A percentile compares a stretch with the other conserved stretches of the same genome.
phyloP scores from a whole-genome alignment of 73 alveolate genomes.

The Urostyla sp. region DNA sequence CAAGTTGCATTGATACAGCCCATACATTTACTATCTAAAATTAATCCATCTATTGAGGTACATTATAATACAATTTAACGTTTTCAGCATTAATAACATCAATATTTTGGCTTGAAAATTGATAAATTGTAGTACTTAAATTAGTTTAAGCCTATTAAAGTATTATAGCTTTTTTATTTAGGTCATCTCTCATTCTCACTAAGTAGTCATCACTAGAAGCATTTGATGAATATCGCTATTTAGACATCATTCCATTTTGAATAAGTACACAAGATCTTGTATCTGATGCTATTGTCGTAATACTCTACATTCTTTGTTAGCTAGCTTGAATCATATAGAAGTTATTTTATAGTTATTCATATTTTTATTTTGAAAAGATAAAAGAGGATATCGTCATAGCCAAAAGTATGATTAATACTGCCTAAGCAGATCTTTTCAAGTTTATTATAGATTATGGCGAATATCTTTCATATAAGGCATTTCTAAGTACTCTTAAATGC shows the following conservation, averaged over 20 bases:
- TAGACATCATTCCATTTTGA: constrained; percentile 24
- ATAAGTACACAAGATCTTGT: constrained; percentile 34
- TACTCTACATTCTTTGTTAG: constrained; percentile 14
- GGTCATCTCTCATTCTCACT: constrained; percentile 13
- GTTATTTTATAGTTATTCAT: constrained; percentile 36
- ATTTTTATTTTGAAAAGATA: constrained; percentile 28
- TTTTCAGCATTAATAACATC: constrained; percentile 21
- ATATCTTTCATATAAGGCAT: constrained; percentile 59
- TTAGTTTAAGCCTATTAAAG: constrained; percentile 23
- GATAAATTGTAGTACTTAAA: background rate
- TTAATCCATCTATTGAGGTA: constrained; percentile 21
- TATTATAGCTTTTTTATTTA: constrained; percentile 31
- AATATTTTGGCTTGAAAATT: background rate
- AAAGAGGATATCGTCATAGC: constrained; percentile 48
- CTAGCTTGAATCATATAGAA: constrained; percentile 26
- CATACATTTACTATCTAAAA: constrained; percentile 31
- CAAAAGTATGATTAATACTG: constrained; percentile 30
- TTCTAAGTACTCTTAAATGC: constrained; percentile 42
- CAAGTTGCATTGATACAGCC: constrained; percentile 34
- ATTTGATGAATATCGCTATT: constrained; percentile 9
- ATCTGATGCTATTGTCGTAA: constrained; percentile 30
- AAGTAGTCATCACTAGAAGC: constrained; percentile 23
- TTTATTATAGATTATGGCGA: constrained; percentile 47
- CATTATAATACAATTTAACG: constrained; percentile 21
- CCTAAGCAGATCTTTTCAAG: constrained; percentile 44